These are phyloP conservation scores for Pichia manshurica DNA, from an alignment of 805 yeast genomes.

Conservation along the genomic window DNA sequence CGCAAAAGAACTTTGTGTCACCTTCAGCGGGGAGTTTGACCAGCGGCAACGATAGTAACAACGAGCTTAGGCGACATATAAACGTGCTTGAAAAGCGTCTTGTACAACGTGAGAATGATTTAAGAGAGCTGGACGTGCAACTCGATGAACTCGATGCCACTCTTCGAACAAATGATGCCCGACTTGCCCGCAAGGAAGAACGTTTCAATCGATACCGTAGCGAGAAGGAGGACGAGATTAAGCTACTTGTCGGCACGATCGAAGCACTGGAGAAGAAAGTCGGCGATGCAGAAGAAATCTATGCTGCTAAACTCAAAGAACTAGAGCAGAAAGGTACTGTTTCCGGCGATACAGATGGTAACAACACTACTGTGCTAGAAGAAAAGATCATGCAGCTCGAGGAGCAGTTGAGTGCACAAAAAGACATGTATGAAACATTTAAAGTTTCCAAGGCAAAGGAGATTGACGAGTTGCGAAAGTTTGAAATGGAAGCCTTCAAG, in stretches of 20 bases:
- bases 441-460: constrained; percentile 16
- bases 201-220: constrained; percentile 41
- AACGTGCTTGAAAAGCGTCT: constrained; percentile 28
- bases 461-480: constrained; percentile 12
- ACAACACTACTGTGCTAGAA: not conserved
- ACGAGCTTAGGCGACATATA: constrained; percentile 17
- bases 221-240: constrained; percentile 48
- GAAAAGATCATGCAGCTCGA: constrained; percentile 6
- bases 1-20: too few relatives aligned
- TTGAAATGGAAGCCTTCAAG: constrained; percentile 18
- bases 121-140: constrained; percentile 43
- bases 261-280: constrained; percentile 51
- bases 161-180: constrained; percentile 41
- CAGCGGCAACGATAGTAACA: not conserved
- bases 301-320: constrained; percentile 30
- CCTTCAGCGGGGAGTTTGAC: too few relatives aligned
- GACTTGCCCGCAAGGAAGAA: constrained; percentile 39
- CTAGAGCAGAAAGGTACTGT: not conserved
- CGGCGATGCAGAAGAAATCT: constrained; percentile 43
- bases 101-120: constrained; percentile 38
- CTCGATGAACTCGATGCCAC: constrained; percentile 45
- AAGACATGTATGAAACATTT: constrained; percentile 6
- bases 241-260: constrained; percentile 53
- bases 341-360: not conserved
- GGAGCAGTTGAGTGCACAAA: not conserved